phyloP scores from a whole-genome alignment of 208 protist genomes.

The Phytomonas sp. region DNA sequence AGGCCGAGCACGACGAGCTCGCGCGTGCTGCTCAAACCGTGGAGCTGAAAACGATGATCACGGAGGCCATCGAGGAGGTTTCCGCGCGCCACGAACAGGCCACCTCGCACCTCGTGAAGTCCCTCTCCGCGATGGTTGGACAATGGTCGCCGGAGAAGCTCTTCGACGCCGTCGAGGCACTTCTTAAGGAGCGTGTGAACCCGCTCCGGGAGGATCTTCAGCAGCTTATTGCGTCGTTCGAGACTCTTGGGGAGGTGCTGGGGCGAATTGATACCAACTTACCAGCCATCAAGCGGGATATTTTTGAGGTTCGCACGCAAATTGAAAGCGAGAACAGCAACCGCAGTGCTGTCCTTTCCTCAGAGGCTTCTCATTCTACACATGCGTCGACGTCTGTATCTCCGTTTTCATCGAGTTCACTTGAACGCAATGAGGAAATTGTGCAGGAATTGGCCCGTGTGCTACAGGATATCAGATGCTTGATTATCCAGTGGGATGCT shows the following conservation, averaged over 20 bases:
- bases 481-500: not conserved
- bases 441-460: not conserved
- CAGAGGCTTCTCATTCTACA: no score
- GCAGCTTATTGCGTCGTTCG: slow-evolving; percentile 9
- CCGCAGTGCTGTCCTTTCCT: not conserved
- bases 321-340: not conserved
- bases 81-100: slow-evolving; percentile 54
- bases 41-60: slow-evolving; percentile 43
- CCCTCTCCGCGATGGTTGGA: slow-evolving; percentile 41
- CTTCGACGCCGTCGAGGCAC: slow-evolving; percentile 36
- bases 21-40: slow-evolving; percentile 20
- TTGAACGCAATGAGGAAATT: not conserved
- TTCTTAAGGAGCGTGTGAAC: slow-evolving; percentile 26
- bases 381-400: no score
- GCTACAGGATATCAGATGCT: not conserved
- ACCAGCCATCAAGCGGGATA: not conserved
- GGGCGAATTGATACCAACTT: not conserved
- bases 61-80: slow-evolving; percentile 51
- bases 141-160: slow-evolving; percentile 55
- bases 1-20: slow-evolving; percentile 18
- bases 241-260: not conserved
- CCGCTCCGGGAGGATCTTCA: slow-evolving; percentile 33
- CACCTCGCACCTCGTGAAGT: slow-evolving; percentile 45
- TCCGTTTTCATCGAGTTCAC: not conserved
- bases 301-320: not conserved